Conservation (phyloP, 2,329 filamentous ascomycete genomes). For the Ampelomyces quisqualis region DNA sequence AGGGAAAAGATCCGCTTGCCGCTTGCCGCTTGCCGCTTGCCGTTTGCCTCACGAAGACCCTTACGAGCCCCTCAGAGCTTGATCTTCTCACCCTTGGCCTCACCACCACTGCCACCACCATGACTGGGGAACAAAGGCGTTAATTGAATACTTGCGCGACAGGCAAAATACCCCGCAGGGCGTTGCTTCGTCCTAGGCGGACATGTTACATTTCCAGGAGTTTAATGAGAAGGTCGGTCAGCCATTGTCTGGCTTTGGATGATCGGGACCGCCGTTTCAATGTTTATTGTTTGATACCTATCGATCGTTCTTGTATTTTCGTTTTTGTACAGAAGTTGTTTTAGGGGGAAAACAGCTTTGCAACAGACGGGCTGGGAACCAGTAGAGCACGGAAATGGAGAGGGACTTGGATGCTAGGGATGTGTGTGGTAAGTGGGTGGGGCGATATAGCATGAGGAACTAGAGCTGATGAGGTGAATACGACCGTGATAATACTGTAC, state of each 20-base stretch:
- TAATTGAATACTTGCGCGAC: conserved; percentile 3
- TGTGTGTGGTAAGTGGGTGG: too few relatives aligned
- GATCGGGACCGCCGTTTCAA: not conserved
- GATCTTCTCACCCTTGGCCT: not conserved
- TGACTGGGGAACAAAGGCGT: not conserved
- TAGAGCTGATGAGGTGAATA: not conserved
- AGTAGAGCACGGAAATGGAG: not conserved
- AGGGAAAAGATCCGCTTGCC: too few relatives aligned
- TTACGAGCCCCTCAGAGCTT: too few relatives aligned
- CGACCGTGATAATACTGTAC: not conserved
- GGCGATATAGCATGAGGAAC: not conserved
- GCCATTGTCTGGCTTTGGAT: not conserved
- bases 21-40: too few relatives aligned
- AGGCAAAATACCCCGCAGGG: conserved; percentile 6
- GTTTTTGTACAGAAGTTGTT: not conserved
- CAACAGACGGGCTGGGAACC: not conserved
- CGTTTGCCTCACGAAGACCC: not conserved
- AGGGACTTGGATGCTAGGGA: not conserved
- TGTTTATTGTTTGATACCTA: conserved; percentile 2
- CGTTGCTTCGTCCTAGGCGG: conserved; percentile 3
- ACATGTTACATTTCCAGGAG: conserved; percentile 5
- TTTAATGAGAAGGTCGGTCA: not conserved
- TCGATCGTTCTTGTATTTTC: conserved; percentile 1
- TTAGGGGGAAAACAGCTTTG: not conserved
- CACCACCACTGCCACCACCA: not conserved